Evolutionary conservation across 2,329 filamentous ascomycete genomes (phyloP), one percentile per base, ranked within the genome.

Genomic region (Trichoderma sp.): DNA sequence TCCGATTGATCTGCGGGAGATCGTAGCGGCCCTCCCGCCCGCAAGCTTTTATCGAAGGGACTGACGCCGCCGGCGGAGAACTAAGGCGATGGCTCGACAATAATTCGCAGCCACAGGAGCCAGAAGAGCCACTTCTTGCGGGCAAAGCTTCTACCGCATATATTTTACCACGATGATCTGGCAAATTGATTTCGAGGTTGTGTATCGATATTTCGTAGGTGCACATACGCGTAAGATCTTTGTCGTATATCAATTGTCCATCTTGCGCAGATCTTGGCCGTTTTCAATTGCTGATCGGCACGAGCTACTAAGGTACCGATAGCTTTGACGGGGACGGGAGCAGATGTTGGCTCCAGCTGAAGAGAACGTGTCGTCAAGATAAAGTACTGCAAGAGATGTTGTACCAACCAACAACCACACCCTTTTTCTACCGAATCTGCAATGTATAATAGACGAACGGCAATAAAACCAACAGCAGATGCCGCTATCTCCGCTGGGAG

Each of bases 1-100:
- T 71, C 67, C 33, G 67, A 56, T 35, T 56, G 69, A 65, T 72
- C 69, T 64, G 31, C 60, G 69, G 69, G 69, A 64, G 69, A 72
- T 72, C 59, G 60, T 53, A 29, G 41, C 68, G 68, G 56, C 68
- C 41, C 69, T 72, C 69, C 69, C 69, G 69, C 69, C 29, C 31
- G 59, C 69, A 60, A 72, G 41, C 69, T 35, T 72, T 64, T 62
- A 59, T 60, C 33, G 11, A 41, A 45, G 41, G 14, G 24, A 56
- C n/a, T 69, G 66, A 59, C 18, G 66, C 67, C 29, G 14, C 67
- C 53, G 67, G 53, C 50, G 24, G 68, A 24, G 59, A 29, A 31
- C 68, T 62, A 71, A 62, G 68, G 38, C 35, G 18, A 45, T 63
- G 38, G 68, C 68, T 50, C 62, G 68, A 45, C 24, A 21, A 71